Evolutionary conservation across 768 basidiomycete genomes (phyloP), one percentile per base, ranked within the genome.

Genomic region (Russula ochroleuca): DNA sequence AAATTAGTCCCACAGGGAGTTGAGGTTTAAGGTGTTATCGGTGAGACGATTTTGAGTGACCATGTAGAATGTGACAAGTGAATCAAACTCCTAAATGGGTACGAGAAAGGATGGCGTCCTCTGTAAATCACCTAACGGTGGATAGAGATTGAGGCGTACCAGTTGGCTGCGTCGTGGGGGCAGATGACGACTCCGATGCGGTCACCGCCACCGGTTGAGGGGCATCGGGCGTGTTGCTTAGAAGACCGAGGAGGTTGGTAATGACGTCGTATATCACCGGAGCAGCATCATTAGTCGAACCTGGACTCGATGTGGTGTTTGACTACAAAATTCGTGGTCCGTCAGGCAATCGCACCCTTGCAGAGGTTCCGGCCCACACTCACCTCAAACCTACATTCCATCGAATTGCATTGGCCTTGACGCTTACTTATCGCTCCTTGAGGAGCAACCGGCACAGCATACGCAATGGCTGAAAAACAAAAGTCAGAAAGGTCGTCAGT

Each of bases 401-500:
- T 8, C 9, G 4, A 15, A n/a, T n/a, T n/a, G 47, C 62, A 61
- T 5, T 35, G 3, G 28, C 28, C 28, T 17, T 37, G 19, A 8
- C 43, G 38, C 23, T 51, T 33, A 5, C 17, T 41, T 31, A 21
- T 3, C 17, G 31, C 49, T 25, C 40, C 31, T 35, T 40, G 21
- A n/a, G 31, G 17, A 21, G n/a, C 7, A 52, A 52, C 40, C n/a
- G 41, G 56, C 33, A 41, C 41, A 23, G 62, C 62, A 47, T 21
- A 52, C 3, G 14, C 62, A 19, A 37, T 10, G 11, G 25, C 61
- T 57, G 17, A 5, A 23, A 56, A 23, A 28, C 28, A 41, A 31
- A 9, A 13, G 15, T 56, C 21, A 49, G 48, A 48, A 21, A 28
- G n/a, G 25, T 21, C 1, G 21, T 6, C 0, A 10, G 13, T 11